Percentiles rank a stretch among this genome's conserved stretches.
These are phyloP conservation scores for Auricularia sp. DNA, from an alignment of 768 basidiomycete genomes.

Conservation along the genomic window DNA sequence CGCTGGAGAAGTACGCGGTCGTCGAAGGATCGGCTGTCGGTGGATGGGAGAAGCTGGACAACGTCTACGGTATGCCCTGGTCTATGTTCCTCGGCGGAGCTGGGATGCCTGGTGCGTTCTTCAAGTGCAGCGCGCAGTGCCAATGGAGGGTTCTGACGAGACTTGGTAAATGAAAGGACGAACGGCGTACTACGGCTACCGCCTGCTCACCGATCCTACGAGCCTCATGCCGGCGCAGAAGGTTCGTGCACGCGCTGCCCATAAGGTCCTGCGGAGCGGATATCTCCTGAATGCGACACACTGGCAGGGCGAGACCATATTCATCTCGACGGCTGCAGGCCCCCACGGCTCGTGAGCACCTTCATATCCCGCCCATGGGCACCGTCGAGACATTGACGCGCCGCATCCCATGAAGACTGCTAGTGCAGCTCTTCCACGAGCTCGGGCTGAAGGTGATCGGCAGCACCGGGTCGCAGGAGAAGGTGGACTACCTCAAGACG, in stretches of 20 bases:
- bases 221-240: constrained; percentile 13
- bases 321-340: constrained; percentile 25
- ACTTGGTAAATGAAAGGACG: not conserved
- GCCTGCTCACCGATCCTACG: constrained; percentile 13
- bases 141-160: too few species aligned
- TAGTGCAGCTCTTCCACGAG: constrained; percentile 34
- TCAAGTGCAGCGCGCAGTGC: too few species aligned
- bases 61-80: not conserved
- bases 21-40: not conserved
- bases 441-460: constrained; percentile 53
- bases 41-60: not conserved
- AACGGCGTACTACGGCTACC: constrained; percentile 11
- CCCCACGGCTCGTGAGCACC: constrained; percentile 22
- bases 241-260: not conserved
- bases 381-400: not conserved
- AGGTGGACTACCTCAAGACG: constrained; percentile 48
- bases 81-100: constrained; percentile 14
- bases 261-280: too few species aligned
- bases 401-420: constrained; percentile 11
- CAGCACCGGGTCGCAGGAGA: constrained; percentile 63
- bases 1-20: not conserved
- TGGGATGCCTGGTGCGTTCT: constrained; percentile 21
- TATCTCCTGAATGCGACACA: too few species aligned
- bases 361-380: too few species aligned
- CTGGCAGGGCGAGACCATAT: constrained; percentile 23